Base-by-base conservation (phyloP, 2,329 filamentous ascomycete species). In the Botryotinia narcissicola region DNA sequence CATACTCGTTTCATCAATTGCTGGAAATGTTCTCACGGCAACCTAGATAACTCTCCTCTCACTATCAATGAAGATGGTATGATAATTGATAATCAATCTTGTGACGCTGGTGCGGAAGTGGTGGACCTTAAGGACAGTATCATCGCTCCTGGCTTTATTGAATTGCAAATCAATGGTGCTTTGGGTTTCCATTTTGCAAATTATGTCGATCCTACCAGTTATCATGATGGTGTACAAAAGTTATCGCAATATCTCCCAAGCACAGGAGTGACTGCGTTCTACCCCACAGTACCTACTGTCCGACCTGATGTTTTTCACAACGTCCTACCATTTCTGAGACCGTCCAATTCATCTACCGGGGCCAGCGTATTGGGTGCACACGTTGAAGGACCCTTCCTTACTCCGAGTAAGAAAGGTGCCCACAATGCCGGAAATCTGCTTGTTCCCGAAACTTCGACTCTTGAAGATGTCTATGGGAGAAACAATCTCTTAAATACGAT, bases 341-440 rank as follows among this genome's bases (percentile, higher is more conserved):
- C 86, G 22, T 81, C 83, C 35, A 77, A 82, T 18, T 83, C 85
- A 25, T 74, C 81, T 16, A 76, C 79, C 22, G 83, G 83, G 7
- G 86, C 87, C n/a, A 83, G 84, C 29, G 81, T 88, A 9, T 83
- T 88, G 1, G 87, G 87, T 44, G 86, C 86, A n/a, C 87, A 89
- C 77, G 83, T 83, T 29, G 87, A 89, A 83, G 87, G 87, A 3
- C 87, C 87, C 12, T 88, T 87, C 76, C 83, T 89, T 9, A 83
- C 85, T 74, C 83, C 85, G 1, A 80, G 81, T 5, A 88, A 88
- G 78, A 86, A 86, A 78, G 87, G 87, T 57, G 87, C 87, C 10
- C 86, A 88, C 57, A 77, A 79, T 77, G 77, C 77, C 3, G 70
- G 74, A 46, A 77, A 79, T 54, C 77, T 80, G 76, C 77, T 77